A percentile compares a stretch with the other conserved stretches of the same genome.
phyloP scores from a whole-genome alignment of 768 basidiomycete genomes.

The Leucocoprinus sp. region DNA sequence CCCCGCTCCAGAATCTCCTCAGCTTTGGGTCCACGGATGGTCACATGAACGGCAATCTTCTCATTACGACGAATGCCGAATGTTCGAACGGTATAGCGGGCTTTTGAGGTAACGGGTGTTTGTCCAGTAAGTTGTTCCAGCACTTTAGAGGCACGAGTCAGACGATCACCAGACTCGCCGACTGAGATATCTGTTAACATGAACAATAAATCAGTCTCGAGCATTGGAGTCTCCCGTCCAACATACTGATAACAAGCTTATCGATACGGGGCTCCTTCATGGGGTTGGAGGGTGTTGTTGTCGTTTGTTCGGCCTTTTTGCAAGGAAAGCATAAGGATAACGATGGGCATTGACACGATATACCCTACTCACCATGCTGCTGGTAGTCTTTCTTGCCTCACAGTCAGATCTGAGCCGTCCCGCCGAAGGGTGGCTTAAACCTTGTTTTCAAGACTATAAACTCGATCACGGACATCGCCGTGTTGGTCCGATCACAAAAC shows the following conservation, averaged over 20 bases:
- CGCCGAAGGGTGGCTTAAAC: constrained; percentile 31
- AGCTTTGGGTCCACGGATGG: constrained; percentile 98
- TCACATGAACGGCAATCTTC: constrained; percentile 98
- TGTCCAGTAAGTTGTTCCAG: constrained; percentile 99
- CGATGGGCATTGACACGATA: neutral
- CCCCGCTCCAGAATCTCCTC: constrained; percentile 99
- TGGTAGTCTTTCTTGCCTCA: constrained; percentile 31
- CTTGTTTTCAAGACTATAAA: constrained; percentile 31
- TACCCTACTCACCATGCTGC: constrained; percentile 31
- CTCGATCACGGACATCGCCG: constrained; percentile 21
- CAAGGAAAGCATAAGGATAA: constrained; percentile 2
- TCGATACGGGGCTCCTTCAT: constrained; percentile 97
- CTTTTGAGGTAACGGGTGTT: constrained; percentile 99
- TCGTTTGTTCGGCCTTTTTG: constrained; percentile 76
- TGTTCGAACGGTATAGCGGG: constrained; percentile 97
- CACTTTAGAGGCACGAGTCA: constrained; percentile 98
- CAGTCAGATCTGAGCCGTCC: constrained; percentile 19
- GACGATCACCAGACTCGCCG: constrained; percentile 98
- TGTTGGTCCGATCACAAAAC: too few relatives aligned
- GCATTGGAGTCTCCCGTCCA: constrained; percentile 2
- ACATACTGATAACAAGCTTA: constrained; percentile 99
- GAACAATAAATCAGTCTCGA: constrained; percentile 12
- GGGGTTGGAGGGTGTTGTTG: constrained; percentile 76
- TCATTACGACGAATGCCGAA: constrained; percentile 99
- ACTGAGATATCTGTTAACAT: constrained; percentile 96